Evolutionary conservation across 306 rosid species (phyloP).

Genomic region (Hippophae tibetana): DNA sequence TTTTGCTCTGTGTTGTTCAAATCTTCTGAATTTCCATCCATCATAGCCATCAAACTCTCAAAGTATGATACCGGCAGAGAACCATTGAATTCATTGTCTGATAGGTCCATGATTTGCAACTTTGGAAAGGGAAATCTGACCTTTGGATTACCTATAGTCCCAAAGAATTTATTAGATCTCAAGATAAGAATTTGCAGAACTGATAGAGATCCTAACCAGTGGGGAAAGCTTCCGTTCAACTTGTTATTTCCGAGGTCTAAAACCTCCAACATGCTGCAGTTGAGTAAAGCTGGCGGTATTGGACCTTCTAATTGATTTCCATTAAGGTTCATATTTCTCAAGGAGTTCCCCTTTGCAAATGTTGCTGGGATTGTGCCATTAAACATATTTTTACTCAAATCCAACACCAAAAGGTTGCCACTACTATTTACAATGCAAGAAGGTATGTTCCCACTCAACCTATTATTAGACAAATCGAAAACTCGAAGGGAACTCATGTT

Average conservation of each 20-base stretch:
- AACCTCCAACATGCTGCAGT: slow-evolving; percentile 6
- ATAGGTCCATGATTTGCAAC: slow-evolving; percentile 26
- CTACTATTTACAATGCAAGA: not conserved
- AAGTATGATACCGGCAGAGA: not conserved
- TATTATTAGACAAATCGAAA: not conserved
- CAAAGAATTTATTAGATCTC: slow-evolving; percentile 23
- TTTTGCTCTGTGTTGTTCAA: not conserved
- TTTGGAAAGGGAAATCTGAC: slow-evolving; percentile 3
- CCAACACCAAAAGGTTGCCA: not conserved
- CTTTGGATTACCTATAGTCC: slow-evolving; percentile 4
- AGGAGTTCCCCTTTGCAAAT: not conserved
- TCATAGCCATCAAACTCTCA: not conserved
- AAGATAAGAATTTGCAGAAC: slow-evolving; percentile 23
- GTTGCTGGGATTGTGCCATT: slow-evolving; percentile 2
- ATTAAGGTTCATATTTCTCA: slow-evolving; percentile 17
- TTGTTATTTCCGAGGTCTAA: slow-evolving; percentile 28
- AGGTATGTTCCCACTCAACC: not conserved
- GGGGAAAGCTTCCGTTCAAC: slow-evolving; percentile 19
- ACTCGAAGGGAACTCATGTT: not conserved
- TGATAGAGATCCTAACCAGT: slow-evolving; percentile 19
- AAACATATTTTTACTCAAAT: slow-evolving; percentile 11
- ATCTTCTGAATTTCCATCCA: not conserved
- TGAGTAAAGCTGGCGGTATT: slow-evolving; percentile 10
- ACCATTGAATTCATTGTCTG: slow-evolving; percentile 23
- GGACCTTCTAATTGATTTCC: slow-evolving; percentile 23